Evolutionary conservation across 106 monocot species (phyloP), one percentile per base, ranked within the genome.

Genomic region (Phalaenopsis equestris): DNA sequence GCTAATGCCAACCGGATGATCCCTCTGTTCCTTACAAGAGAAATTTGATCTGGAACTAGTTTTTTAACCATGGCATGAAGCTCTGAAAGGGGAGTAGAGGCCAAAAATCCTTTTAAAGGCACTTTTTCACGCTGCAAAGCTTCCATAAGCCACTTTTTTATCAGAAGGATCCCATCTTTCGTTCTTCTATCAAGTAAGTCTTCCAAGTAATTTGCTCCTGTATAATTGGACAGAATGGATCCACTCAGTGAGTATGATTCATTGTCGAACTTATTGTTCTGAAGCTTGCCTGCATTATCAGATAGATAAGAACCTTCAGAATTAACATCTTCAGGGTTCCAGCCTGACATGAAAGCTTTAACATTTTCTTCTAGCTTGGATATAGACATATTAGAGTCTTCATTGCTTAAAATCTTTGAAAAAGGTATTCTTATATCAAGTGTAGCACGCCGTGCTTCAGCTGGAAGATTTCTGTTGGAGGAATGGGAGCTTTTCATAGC

Each of bases 141-240:
- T 87, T 95, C 99, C 73, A 95, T 81, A 76, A 99, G 83, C 99
- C 91, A 99, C 72, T 93, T 99, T 84, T 99, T 99, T 58, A 95
- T 87, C 80, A 99, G 75, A 81, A 95, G 47, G 23, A 81, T 75
- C 14, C 94, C 93, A 75, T 99, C 99, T 90, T 93, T 95, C 11
- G 79, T 83, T 47, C 85, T 88, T 81, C 90, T 89, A 42, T 89
- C 88, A 47, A 99, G 85, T 72, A 99, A 84, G 52, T 87, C 89
- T 84, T 99, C 99, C 75, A 93, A 77, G 79, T 87, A 93, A 79
- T 88, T 88, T 64, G 83, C 77, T 75, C 89, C 94, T 11, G 76
- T 37, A 84, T 84, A 83, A 83, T 79, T 88, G 49, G 90, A 87
- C 38, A 91, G 78, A 80, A 99, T 87, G 45, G 86, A 88, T 12